Evolutionary conservation across 163 green algal species (phyloP).

Genomic region (Smithsoniella earleae): DNA sequence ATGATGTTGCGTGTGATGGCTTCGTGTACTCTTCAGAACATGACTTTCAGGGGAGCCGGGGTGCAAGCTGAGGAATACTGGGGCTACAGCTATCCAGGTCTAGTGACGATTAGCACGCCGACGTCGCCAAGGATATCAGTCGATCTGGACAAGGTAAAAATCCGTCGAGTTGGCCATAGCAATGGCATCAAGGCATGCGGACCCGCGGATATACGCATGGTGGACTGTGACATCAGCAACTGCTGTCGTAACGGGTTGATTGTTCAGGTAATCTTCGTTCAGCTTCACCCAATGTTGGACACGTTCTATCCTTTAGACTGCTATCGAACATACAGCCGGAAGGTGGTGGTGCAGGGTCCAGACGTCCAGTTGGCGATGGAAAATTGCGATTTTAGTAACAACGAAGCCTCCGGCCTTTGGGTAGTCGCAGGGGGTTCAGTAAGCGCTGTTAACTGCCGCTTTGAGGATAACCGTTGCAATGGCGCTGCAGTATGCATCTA

Average conservation of each 20-base stretch:
- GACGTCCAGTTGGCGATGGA: background rate
- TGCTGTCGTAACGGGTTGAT: constrained; percentile 25
- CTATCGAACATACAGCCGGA: no score
- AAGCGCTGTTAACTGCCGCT: constrained; percentile 9
- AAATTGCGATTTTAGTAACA: background rate
- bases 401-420: constrained; percentile 24
- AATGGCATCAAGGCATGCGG: constrained; percentile 21
- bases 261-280: background rate
- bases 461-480: constrained; percentile 22
- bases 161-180: background rate
- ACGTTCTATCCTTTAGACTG: no score
- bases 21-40: background rate
- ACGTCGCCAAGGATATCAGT: background rate
- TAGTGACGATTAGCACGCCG: background rate
- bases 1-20: background rate
- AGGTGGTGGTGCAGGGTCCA: constrained; percentile 24
- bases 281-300: no score
- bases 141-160: background rate
- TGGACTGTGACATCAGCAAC: background rate
- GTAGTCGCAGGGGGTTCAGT: constrained; percentile 11
- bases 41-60: background rate
- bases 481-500: constrained; percentile 1
- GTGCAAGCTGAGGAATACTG: constrained; percentile 5
- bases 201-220: background rate
- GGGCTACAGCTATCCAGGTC: constrained; percentile 21